Conservation (phyloP, 2,329 filamentous ascomycete species). For the Aureobasidium musti region DNA sequence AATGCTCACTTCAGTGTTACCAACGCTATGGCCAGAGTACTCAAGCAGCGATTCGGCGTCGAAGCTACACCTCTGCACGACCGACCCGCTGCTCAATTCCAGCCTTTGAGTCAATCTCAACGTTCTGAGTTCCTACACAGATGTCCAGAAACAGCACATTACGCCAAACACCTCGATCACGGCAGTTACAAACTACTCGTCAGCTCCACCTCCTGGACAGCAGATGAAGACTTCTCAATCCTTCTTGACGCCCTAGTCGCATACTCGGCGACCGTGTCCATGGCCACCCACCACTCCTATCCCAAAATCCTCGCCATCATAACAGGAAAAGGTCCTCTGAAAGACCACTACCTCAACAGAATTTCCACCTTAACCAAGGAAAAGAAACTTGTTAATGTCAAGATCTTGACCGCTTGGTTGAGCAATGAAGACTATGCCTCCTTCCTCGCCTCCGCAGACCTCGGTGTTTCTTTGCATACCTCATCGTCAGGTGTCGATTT, state of each 20-base stretch:
- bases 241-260: slow-evolving; percentile 77
- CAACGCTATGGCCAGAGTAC: slow-evolving; percentile 77
- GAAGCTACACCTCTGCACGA: slow-evolving; percentile 73
- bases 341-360: slow-evolving; percentile 68
- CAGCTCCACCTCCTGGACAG: slow-evolving; percentile 95
- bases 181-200: slow-evolving; percentile 68
- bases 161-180: slow-evolving; percentile 53
- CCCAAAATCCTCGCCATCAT: slow-evolving; percentile 83
- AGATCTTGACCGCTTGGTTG: slow-evolving; percentile 81
- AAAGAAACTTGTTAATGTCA: slow-evolving; percentile 68
- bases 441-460: slow-evolving; percentile 79
- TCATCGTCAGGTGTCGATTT: slow-evolving; percentile 94
- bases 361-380: slow-evolving; percentile 63
- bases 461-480: slow-evolving; percentile 89
- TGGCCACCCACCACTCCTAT: slow-evolving; percentile 43
- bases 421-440: slow-evolving; percentile 79
- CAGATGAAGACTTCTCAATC: slow-evolving; percentile 91
- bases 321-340: slow-evolving; percentile 89
- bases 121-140: slow-evolving; percentile 63
- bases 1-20: slow-evolving; percentile 84
- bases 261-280: slow-evolving; percentile 62
- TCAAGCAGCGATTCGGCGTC: slow-evolving; percentile 68
- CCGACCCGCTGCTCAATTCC: slow-evolving; percentile 79
- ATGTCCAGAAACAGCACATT: slow-evolving; percentile 64
- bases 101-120: slow-evolving; percentile 60